A percentile compares a stretch with the other conserved stretches of the same genome.
Conservation (phyloP, 1,139 yeast genomes). For the Blastobotrys malaysiensis region DNA sequence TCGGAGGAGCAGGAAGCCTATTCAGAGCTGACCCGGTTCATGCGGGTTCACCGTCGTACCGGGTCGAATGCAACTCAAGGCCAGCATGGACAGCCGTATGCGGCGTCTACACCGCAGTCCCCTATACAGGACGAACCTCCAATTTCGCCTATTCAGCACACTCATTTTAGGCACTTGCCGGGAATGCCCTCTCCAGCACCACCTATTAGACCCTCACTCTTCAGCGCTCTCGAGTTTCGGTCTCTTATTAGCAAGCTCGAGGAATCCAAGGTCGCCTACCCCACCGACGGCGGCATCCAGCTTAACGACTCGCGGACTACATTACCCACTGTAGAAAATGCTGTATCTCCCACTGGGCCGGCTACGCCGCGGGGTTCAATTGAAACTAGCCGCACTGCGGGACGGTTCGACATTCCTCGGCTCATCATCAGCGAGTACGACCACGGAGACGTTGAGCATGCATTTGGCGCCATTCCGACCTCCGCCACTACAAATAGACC, state of each 20-base stretch:
- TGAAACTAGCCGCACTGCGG: neutral
- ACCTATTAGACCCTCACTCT: conserved; percentile 40
- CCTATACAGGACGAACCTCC: neutral
- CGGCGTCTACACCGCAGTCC: neutral
- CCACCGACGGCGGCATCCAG: neutral
- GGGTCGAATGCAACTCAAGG: conserved; percentile 5
- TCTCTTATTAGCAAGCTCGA: conserved; percentile 24
- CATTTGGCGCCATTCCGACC: conserved; percentile 4
- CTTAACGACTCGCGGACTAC: neutral
- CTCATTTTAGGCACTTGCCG: neutral
- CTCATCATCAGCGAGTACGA: conserved; percentile 16
- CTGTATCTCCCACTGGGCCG: neutral
- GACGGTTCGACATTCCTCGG: conserved; percentile 13
- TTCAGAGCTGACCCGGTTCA: conserved; percentile 25
- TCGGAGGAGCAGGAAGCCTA: conserved; percentile 25
- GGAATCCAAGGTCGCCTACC: conserved; percentile 12
- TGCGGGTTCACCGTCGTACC: conserved; percentile 21
- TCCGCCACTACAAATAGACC: neutral
- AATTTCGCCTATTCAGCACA: neutral
- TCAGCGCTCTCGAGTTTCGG: conserved; percentile 41
- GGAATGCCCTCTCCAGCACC: neutral
- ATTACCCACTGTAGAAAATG: neutral
- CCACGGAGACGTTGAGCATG: conserved; percentile 8
- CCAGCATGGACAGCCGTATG: conserved; percentile 7
- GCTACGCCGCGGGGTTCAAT: neutral